These are phyloP conservation scores for Phoma herbarum DNA, from an alignment of 2,329 filamentous ascomycete species.

Conservation along the genomic window DNA sequence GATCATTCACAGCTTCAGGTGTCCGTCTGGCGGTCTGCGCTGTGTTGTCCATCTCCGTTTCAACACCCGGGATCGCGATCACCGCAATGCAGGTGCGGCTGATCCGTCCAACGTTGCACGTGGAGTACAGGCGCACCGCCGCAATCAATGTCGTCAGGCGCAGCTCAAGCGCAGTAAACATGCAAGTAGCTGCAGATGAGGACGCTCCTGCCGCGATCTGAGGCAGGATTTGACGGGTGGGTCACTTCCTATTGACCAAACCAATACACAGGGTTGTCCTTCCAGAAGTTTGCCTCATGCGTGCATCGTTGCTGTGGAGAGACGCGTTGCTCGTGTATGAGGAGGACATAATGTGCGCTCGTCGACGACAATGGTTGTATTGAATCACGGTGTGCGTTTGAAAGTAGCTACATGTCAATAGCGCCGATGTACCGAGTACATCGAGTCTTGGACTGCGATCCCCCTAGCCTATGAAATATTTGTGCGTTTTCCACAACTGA, in stretches of 20 bases:
- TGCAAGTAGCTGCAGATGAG: conserved; percentile 1
- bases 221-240: neutral
- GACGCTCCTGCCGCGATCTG: neutral
- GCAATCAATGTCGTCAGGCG: conserved; percentile 5
- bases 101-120: conserved; percentile 20
- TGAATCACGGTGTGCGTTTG: neutral
- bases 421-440: neutral
- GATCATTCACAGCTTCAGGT: neutral
- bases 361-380: neutral
- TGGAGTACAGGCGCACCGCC: conserved; percentile 13
- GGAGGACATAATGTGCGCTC: neutral
- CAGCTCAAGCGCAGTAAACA: conserved; percentile 1
- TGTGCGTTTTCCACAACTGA: neutral
- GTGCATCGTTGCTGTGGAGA: neutral
- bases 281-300: neutral
- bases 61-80: conserved; percentile 3
- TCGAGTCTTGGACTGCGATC: neutral
- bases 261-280: conserved; percentile 10
- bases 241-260: neutral
- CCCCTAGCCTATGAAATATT: neutral
- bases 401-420: neutral
- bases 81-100: conserved; percentile 19
- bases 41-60: neutral
- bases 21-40: neutral
- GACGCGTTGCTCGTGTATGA: no score